Evolutionary conservation across 768 basidiomycete species (phyloP), one percentile per base, ranked within the genome.

Genomic region (Calocybe gangraenosa): DNA sequence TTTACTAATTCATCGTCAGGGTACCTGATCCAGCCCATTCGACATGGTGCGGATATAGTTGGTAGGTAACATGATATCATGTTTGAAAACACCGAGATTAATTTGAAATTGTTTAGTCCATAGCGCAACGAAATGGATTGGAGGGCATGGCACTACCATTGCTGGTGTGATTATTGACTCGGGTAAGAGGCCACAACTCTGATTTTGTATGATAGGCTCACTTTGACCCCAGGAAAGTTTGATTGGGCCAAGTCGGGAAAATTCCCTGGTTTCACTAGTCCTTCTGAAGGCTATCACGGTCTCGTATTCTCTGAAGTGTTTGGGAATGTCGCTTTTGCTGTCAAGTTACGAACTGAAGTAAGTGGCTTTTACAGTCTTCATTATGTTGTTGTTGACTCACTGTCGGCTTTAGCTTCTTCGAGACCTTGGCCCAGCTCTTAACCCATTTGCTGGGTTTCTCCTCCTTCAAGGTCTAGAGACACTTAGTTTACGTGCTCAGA

Each of bases 61-160:
- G 70, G 79, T 77, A 40, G n/a, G 71, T 56, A 17, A n/a, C n/a
- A 9, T 20, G 10, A 8, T 35, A 15, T 35, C 19, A 17, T 1
- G 14, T 25, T 7, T 18, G 10, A 7, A 17, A 14, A 9, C 6
- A 1, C 9, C 18, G 25, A 46, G 20, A 46, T 10, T 28, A 5
- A 11, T 35, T 14, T 15, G n/a, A n/a, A n/a, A n/a, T 11, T 3
- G 9, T 8, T 2, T 37, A 72, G 82, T 88, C 9, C 82, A 90
- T 61, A 84, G 82, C 39, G 84, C 85, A 1, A 89, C 89, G 0
- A 90, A 92, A 58, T 92, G 88, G 89, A 87, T 91, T 25, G 82
- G 84, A 5, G 84, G 84, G 0, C 86, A 88, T 49, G 87, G 88
- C 19, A 90, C 81, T 0, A 86, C 84, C 18, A 85, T 92, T 39